Evolutionary conservation across 495 filamentous ascomycete genomes (phyloP), one percentile per base, ranked within the genome.

Genomic region (Chlorociboria aeruginascens): DNA sequence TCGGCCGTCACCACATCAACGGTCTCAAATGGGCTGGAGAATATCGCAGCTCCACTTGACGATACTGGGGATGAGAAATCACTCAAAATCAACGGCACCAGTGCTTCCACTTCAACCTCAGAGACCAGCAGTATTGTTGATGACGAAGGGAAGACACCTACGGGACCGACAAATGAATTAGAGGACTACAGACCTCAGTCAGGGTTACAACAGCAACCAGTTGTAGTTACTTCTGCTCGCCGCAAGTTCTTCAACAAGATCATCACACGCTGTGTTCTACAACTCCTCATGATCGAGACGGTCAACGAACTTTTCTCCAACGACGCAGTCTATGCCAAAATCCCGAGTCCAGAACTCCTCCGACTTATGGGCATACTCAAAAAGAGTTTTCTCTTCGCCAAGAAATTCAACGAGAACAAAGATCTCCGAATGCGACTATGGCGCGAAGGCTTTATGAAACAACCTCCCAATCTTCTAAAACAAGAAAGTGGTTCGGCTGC

Each of bases 371-470:
- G 77, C 7, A 71, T 97, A 6, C 67, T 99, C 14, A 97, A 96
- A 65, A 90, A 92, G 66, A 88, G 82, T 36, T 97, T 93, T 67
- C 78, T 86, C 30, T 99, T 99, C 53, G 92, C 93, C 10, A 89
- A 90, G 62, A 85, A 82, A 50, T 99, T 99, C 73, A 99, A 99
- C 63, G 83, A 83, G 50, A 89, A 99, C 67, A 93, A 95, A 62
- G 93, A 96, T 51, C 70, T 99, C 28, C 79, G 92, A 14, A 94
- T 93, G 79, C 77, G 87, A 33, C 69, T 99, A 8, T 97, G 90
- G 89, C 72, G 86, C 20, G 93, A 99, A 59, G 92, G 92, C 7
- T 99, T 97, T 74, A 99, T 99, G 92, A 96, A 95, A 66, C 89
- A 96, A 61, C 93, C 93, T 31, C 92, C 92, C 4, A 99, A 99